Evolutionary conservation across 228 moss, liverwort and hornwort genomes (phyloP).

Genomic region (Sphagnum fallax): DNA sequence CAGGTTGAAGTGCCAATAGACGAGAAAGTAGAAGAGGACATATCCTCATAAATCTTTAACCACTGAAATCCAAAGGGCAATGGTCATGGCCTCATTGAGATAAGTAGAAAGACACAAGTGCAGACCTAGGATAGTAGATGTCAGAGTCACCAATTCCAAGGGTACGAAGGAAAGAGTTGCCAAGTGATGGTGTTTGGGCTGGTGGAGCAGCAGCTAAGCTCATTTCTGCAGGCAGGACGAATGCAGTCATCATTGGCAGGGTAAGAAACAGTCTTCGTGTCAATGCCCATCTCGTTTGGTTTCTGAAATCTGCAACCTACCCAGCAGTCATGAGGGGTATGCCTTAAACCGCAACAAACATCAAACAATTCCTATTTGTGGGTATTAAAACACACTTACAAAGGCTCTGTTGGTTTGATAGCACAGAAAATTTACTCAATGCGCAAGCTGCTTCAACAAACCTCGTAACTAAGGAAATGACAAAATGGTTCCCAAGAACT

Average conservation of each 20-base stretch:
- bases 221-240: conserved; percentile 10
- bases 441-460: too few relatives aligned
- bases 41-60: background rate
- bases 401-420: too few relatives aligned
- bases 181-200: conserved; percentile 24
- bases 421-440: too few relatives aligned
- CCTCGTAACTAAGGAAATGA: too few relatives aligned
- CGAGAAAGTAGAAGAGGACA: too few relatives aligned
- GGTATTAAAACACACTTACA: too few relatives aligned
- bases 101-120: background rate
- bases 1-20: background rate
- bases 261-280: conserved; percentile 25
- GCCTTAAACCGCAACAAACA: too few relatives aligned
- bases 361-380: too few relatives aligned
- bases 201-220: conserved; percentile 18
- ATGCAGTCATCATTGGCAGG: conserved; percentile 14
- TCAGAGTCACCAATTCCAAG: conserved; percentile 87
- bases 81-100: background rate
- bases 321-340: conserved; percentile 9
- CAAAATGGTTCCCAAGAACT: too few relatives aligned
- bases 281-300: conserved; percentile 2
- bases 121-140: conserved; percentile 76
- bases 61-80: background rate
- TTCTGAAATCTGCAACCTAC: conserved; percentile 30
- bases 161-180: conserved; percentile 59